Base-by-base conservation (phyloP, 2,329 filamentous ascomycete genomes). In the Colletotrichum horii region DNA sequence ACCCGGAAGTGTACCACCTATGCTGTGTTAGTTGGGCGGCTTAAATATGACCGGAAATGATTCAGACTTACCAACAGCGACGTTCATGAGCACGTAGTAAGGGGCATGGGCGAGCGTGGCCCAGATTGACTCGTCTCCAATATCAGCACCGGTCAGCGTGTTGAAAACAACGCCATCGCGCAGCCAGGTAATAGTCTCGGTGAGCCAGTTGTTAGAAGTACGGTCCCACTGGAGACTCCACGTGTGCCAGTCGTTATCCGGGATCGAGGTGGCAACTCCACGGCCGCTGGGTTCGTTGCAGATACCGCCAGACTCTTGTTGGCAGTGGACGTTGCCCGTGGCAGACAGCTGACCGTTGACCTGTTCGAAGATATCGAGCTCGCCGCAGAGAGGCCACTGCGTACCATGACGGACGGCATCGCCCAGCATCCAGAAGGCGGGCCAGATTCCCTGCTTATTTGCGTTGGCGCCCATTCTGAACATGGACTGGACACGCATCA, bases 331-430 rank as follows among this genome's bases (percentile, higher is more conserved):
- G 11, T 88, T 90, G 32, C 88, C 89, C 69, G 88, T 86, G 14
- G 83, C 89, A 2, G 83, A 84, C 6, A 82, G 81, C 55, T 83
- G 70, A 12, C 90, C 90, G 81, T 91, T 89, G 79, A 91, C 82
- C 72, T 86, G 87, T 84, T 92, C 90, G 80, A 92, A 84, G 78
- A 91, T 88, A 80, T 92, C 90, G 66, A 92, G 83, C 84, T 92
- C 90, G 76, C 90, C 90, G 74, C 88, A 89, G 11, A 75, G 69
- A 0, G 90, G 90, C 90, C 90, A 92, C 16, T 78, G 43, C 1
- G 84, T 86, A 11, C 88, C 89, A 60, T 86, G 83, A 30, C 88
- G 87, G 70, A 88, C 83, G 14, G 85, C 80, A 66, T 90, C 85
- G 55, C 90, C 89, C 19, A 91, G 84, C 76, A 91, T 83, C 90